Percentiles rank a stretch among this genome's conserved stretches.
These are phyloP conservation scores for Antitrichia curtipendula DNA, from an alignment of 225 moss, liverwort and hornwort species.

Conservation along the genomic window DNA sequence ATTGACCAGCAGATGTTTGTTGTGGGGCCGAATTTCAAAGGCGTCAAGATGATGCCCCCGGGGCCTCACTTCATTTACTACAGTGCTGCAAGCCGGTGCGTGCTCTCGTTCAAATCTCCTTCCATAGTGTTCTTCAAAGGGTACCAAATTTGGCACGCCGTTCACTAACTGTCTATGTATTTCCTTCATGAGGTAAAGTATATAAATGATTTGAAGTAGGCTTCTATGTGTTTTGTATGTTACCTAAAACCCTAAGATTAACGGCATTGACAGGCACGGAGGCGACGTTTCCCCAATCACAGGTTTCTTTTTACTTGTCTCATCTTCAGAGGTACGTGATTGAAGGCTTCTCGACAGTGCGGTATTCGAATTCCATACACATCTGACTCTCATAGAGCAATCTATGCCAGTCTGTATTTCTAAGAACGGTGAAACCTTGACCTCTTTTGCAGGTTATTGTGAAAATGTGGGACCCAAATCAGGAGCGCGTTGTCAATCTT, in stretches of 20 bases:
- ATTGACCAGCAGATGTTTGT: slow-evolving; percentile 85
- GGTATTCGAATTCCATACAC: background rate
- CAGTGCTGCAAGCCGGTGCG: slow-evolving; percentile 67
- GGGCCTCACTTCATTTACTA: slow-evolving; percentile 96
- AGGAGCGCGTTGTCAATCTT: slow-evolving; percentile 59
- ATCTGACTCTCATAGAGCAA: background rate
- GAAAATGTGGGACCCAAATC: slow-evolving; percentile 55
- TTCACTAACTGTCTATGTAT: background rate
- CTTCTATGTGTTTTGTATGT: background rate
- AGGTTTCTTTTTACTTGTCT: slow-evolving; percentile 67
- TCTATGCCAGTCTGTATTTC: background rate
- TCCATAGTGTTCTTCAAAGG: background rate
- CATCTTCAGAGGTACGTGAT: slow-evolving; percentile 46
- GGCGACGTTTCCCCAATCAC: slow-evolving; percentile 63
- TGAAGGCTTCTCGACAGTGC: background rate
- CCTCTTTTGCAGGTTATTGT: slow-evolving; percentile 53
- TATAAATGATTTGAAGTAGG: background rate
- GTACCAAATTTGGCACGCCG: background rate
- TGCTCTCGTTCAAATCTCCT: background rate
- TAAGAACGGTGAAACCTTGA: background rate
- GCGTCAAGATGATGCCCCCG: slow-evolving; percentile 81
- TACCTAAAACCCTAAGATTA: background rate
- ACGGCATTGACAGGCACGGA: slow-evolving; percentile 49
- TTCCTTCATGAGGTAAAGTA: background rate
- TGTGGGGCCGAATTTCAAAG: slow-evolving; percentile 78